Conservation (phyloP, 495 filamentous ascomycete species). For the Hypoxylon intermedium region DNA sequence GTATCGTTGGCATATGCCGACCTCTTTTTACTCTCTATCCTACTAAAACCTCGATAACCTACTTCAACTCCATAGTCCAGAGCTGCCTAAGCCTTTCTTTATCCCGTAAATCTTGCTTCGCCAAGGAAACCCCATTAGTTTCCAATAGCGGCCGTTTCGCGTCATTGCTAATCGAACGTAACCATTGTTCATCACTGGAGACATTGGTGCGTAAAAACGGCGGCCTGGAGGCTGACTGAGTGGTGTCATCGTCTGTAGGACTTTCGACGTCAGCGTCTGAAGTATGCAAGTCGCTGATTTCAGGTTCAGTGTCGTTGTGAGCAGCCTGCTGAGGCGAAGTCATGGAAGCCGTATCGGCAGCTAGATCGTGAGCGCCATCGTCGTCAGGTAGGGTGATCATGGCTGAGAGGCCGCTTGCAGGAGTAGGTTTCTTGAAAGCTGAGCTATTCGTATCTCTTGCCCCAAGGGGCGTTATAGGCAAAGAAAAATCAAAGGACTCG, state of each 20-base stretch:
- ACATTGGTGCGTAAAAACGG: neutral
- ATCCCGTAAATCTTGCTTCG: neutral
- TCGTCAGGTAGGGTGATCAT: neutral
- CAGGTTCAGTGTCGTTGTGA: slow-evolving; percentile 21
- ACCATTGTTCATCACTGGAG: neutral
- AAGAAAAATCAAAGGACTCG: slow-evolving; percentile 45
- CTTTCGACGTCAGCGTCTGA: slow-evolving; percentile 43
- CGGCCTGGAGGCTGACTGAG: neutral
- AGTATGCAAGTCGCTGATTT: slow-evolving; percentile 39
- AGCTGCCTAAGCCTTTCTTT: neutral
- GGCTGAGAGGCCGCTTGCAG: slow-evolving; percentile 10
- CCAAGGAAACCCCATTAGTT: neutral
- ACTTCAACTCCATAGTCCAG: neutral
- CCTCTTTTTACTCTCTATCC: neutral
- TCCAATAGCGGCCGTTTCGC: neutral
- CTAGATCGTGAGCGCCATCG: slow-evolving; percentile 1
- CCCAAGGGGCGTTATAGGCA: slow-evolving; percentile 37
- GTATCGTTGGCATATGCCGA: neutral
- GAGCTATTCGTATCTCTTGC: neutral
- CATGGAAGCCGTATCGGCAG: slow-evolving; percentile 28
- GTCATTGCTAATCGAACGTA: neutral
- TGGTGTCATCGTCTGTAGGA: slow-evolving; percentile 34
- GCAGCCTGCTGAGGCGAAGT: slow-evolving; percentile 22
- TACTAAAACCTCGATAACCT: neutral
- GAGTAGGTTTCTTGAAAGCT: slow-evolving; percentile 1